Evolutionary conservation across 2,329 filamentous ascomycete genomes (phyloP).

Genomic region (Fusarium miscanthi): DNA sequence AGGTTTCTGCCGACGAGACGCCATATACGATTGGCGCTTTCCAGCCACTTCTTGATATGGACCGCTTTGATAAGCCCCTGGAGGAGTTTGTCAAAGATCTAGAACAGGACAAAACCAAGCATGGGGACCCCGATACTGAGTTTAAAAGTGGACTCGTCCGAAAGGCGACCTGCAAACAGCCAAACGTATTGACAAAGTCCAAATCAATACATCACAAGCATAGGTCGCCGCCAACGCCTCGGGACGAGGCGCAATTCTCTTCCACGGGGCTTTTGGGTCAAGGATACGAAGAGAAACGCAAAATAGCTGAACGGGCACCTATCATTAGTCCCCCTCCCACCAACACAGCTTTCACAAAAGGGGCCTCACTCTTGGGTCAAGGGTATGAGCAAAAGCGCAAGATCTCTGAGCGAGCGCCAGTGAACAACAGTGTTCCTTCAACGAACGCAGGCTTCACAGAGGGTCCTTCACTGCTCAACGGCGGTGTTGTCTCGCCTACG

Average conservation of each 20-base stretch:
- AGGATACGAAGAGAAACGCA: slow-evolving; percentile 59
- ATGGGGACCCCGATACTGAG: slow-evolving; percentile 22
- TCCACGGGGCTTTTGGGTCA: slow-evolving; percentile 63
- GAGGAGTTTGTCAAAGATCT: slow-evolving; percentile 62
- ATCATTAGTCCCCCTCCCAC: slow-evolving; percentile 42
- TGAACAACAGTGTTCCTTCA: slow-evolving; percentile 42
- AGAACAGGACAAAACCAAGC: slow-evolving; percentile 20
- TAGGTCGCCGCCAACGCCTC: slow-evolving; percentile 22
- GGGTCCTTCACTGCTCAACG: slow-evolving; percentile 68
- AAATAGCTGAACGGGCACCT: slow-evolving; percentile 46
- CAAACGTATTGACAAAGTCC: slow-evolving; percentile 30
- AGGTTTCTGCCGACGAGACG: slow-evolving; percentile 56
- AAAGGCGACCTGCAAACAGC: slow-evolving; percentile 23
- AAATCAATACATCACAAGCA: slow-evolving; percentile 45
- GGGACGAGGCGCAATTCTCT: slow-evolving; percentile 58
- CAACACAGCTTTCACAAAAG: slow-evolving; percentile 63
- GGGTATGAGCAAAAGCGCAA: slow-evolving; percentile 60
- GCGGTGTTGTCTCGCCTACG: slow-evolving; percentile 38
- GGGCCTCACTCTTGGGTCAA: slow-evolving; percentile 65
- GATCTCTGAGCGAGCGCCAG: slow-evolving; percentile 42
- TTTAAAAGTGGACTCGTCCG: slow-evolving; percentile 26
- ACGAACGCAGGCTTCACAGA: slow-evolving; percentile 61
- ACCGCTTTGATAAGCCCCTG: slow-evolving; percentile 65
- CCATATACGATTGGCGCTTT: slow-evolving; percentile 75
- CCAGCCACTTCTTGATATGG: slow-evolving; percentile 73